These are phyloP conservation scores for Abrus precatorius DNA, from an alignment of 306 rosid species.

Conservation along the genomic window DNA sequence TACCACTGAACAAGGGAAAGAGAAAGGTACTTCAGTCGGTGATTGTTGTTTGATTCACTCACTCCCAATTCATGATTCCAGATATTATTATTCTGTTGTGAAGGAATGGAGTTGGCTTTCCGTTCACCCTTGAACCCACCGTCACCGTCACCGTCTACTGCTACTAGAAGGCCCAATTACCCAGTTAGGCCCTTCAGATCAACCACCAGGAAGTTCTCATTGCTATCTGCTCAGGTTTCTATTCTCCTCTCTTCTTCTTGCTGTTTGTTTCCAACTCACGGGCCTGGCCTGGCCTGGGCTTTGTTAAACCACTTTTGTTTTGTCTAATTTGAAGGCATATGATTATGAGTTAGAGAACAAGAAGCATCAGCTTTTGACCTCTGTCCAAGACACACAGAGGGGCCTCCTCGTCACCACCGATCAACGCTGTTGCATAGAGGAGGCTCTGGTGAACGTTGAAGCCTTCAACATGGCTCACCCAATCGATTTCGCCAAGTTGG, in stretches of 20 bases:
- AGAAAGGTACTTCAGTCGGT: no score
- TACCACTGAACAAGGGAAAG: background rate
- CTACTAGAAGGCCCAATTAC: slow-evolving; percentile 44
- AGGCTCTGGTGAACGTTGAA: slow-evolving; percentile 86
- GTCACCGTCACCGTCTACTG: slow-evolving; percentile 4
- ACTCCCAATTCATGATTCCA: background rate
- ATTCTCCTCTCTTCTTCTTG: no score
- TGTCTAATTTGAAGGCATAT: slow-evolving; percentile 50
- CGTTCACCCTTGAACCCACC: slow-evolving; percentile 41
- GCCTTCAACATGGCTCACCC: slow-evolving; percentile 65
- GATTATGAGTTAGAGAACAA: slow-evolving; percentile 71
- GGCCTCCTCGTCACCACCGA: slow-evolving; percentile 83
- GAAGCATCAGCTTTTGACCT: slow-evolving; percentile 65
- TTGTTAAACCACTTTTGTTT: background rate
- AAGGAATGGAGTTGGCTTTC: slow-evolving; percentile 57
- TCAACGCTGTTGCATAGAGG: slow-evolving; percentile 84
- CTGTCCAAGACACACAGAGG: slow-evolving; percentile 81
- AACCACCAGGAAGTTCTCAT: background rate
- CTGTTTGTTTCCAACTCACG: no score
- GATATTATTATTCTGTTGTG: no score
- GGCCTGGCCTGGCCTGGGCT: no score
- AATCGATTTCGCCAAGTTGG: slow-evolving; percentile 65
- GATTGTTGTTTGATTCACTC: background rate
- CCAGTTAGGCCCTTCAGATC: slow-evolving; percentile 44
- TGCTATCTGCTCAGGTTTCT: slow-evolving; percentile 14